Base-by-base conservation (phyloP, 2,329 filamentous ascomycete species). In the Pezizomycotina sp. region DNA sequence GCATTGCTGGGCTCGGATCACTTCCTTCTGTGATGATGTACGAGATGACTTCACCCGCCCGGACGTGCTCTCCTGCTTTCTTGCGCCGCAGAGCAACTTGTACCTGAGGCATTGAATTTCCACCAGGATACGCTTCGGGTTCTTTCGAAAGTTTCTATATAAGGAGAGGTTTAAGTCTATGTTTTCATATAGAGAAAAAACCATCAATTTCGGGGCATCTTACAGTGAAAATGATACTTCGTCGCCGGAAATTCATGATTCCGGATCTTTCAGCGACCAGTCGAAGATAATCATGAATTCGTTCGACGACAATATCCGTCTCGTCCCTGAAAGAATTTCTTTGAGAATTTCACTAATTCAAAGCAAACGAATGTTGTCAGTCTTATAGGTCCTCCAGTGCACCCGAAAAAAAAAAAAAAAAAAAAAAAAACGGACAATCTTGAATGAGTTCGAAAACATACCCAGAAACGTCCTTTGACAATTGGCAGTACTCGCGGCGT, bases 271-370 rank as follows among this genome's bases (percentile, higher is more conserved):
- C 63, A 1, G 80, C 67, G n/a, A 89, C 72, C 16, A 91, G 77
- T 21, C 82, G 73, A 14, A 98, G 69, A 53, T 95, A 86, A 39
- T 92, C 84, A 57, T 98, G 89, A 42, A 98, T 83, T 46, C 83
- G 81, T 47, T 77, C 74, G 24, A 98, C 71, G 3, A 91, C 79
- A 16, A 77, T 66, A 55, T 98, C 89, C 1, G 80, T 73, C 39
- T 98, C 89, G 48, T 93, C 80, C 89, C 89, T 1, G 83, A 93
- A 3, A 98, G 69, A 21, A 98, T 81, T 56, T 92, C 84, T 53
- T 92, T 80, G n/a, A 98, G 64, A 12, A 98, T 71, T 48, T 77
- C 76, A 37, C 77, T 49, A 24, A 5, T n/a, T 62, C 27, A 20
- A 14, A 23, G 19, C 20, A 36, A 24, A 20, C 20, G 8, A 16